Evolutionary conservation across 257 asterid species (phyloP).

Genomic region (Echium plantagineum): DNA sequence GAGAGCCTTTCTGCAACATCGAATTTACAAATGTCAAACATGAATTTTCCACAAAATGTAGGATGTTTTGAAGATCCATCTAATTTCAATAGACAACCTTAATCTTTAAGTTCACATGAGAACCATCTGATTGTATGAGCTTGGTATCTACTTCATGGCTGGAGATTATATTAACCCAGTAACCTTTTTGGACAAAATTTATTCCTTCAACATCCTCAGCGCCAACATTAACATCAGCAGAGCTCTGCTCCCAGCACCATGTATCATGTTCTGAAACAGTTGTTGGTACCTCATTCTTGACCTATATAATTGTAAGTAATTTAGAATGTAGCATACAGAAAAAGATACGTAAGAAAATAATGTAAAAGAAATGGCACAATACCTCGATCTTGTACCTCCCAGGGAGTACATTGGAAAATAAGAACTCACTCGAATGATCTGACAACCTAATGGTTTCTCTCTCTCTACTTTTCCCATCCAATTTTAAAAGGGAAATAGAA

Average conservation of each 20-base stretch:
- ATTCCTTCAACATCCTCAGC: conserved; percentile 70
- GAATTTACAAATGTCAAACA: conserved; percentile 8
- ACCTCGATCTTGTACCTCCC: conserved; percentile 95
- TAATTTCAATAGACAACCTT: conserved; percentile 35
- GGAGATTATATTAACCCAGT: conserved; percentile 64
- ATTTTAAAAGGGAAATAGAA: conserved; percentile 52
- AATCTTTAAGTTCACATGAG: conserved; percentile 49
- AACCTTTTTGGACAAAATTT: conserved; percentile 76
- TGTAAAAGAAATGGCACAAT: conserved; percentile 18
- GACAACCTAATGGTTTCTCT: conserved; percentile 37
- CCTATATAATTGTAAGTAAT: conserved; percentile 32
- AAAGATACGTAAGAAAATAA: conserved; percentile 11
- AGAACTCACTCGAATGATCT: conserved; percentile 51
- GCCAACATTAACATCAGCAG: conserved; percentile 49
- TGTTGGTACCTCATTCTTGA: conserved; percentile 38
- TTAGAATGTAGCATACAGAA: background rate
- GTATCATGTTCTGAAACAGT: conserved; percentile 48
- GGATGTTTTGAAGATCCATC: conserved; percentile 4
- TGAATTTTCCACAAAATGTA: conserved; percentile 15
- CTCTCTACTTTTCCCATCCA: conserved; percentile 48
- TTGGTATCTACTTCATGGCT: conserved; percentile 78
- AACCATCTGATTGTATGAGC: conserved; percentile 49
- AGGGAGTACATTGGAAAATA: conserved; percentile 70
- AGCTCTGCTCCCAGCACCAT: conserved; percentile 93
- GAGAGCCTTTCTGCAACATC: conserved; percentile 76